Base-by-base conservation (phyloP, 2,329 filamentous ascomycete species). In the Aspergillus persii region DNA sequence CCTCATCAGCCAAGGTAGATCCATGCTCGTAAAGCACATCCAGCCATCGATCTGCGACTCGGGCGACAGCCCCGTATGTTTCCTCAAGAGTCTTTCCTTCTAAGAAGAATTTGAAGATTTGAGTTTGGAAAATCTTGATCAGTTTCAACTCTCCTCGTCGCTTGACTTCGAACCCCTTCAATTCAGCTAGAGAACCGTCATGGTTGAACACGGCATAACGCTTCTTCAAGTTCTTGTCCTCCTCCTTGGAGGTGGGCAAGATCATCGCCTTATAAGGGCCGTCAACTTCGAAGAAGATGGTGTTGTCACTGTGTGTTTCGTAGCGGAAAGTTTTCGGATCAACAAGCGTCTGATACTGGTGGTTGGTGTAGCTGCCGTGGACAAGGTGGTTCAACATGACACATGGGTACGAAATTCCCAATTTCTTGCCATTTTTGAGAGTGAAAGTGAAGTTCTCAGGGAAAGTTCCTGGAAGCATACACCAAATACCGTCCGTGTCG, bases 161-260 rank as follows among this genome's bases (percentile, higher is more conserved):
- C 81, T 99, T 99, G 65, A 99, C 88, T 71, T 99, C 95, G 71
- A 99, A 99, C 5, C 95, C 95, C 72, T 99, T 99, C 71, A 99
- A 76, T 73, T 99, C 95, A 12, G 95, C 95, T 54, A 99, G 82
- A 74, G 89, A 96, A 44, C 96, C 95, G 69, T 99, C 95, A 62
- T 98, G 91, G 70, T 99, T 99, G 84, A 99, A 99, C 3, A 99
- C 95, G 46, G 96, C 95, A 73, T 99, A 99, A 71, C 95, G 88
- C 79, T 99, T 99, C 81, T 99, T 99, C 84, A 99, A 82, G 76
- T 99, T 99, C 81, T 98, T 99, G 80, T 98, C 94, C 76, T 98
- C 95, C 74, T 99, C 95, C 73, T 99, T 98, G 0, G 94, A 98
- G 0, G 95, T 98, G 2, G 95, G 95, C 63, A 99, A 77, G 61